Evolutionary conservation across 2,329 filamentous ascomycete species (phyloP).

Genomic region (Phyllosticta citribraziliensis): DNA sequence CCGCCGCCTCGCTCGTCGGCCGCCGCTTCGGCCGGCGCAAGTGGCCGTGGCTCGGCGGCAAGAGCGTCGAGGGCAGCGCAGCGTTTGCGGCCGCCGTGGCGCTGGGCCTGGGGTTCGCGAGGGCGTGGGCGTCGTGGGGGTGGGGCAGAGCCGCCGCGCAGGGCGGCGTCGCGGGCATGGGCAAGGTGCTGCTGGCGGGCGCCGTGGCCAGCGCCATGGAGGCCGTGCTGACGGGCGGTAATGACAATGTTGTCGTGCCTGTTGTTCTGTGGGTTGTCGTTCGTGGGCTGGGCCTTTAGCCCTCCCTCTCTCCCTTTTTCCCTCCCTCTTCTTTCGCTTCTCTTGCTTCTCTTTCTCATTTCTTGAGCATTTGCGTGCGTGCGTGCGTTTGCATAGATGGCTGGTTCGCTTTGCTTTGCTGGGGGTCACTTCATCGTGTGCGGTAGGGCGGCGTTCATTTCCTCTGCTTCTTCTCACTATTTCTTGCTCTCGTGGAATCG

Average conservation of each 20-base stretch:
- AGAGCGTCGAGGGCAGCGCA: conserved; percentile 77
- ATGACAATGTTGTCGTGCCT: conserved; percentile 96
- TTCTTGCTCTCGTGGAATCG: too few relatives aligned
- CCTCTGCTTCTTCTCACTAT: too few relatives aligned
- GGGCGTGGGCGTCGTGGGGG: conserved; percentile 54
- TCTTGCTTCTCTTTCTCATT: too few relatives aligned
- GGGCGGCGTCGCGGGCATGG: conserved; percentile 12
- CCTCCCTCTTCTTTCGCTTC: too few relatives aligned
- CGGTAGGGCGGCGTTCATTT: too few relatives aligned
- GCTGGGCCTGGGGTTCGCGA: conserved; percentile 58
- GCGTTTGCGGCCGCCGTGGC: conserved; percentile 79
- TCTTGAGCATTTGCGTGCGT: too few relatives aligned
- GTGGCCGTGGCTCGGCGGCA: conserved; percentile 95
- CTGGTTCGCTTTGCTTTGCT: too few relatives aligned
- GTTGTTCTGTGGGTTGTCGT: conserved; percentile 88
- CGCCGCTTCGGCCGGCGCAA: conserved; percentile 76
- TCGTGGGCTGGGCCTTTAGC: conserved; percentile 55
- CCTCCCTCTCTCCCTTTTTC: background rate
- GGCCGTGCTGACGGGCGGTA: conserved; percentile 88
- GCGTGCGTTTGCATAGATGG: too few relatives aligned
- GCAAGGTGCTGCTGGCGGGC: conserved; percentile 63
- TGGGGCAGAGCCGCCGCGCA: conserved; percentile 57
- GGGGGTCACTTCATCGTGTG: too few relatives aligned
- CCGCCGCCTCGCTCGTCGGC: conserved; percentile 82
- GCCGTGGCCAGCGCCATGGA: conserved; percentile 81